Percentiles rank a stretch among this genome's conserved stretches.
These are phyloP conservation scores for Cochlearia excelsa DNA, from an alignment of 345 rosid species.

Conservation along the genomic window DNA sequence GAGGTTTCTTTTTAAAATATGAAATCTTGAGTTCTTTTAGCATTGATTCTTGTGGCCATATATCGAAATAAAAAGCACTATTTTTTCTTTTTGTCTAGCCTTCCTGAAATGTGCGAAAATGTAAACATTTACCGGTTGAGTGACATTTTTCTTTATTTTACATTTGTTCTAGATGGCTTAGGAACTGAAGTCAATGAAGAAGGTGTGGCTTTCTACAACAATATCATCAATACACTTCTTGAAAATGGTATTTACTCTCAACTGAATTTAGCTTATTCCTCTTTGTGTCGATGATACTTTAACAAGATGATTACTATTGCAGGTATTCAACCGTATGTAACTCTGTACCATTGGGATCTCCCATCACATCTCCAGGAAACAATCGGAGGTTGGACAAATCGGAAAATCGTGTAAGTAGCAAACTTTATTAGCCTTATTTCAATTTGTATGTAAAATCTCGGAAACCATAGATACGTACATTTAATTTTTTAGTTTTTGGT, in stretches of 20 bases:
- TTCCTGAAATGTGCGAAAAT: neutral
- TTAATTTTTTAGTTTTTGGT: neutral
- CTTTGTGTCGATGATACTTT: conserved; percentile 11
- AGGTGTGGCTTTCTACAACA: conserved; percentile 64
- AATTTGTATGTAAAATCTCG: neutral
- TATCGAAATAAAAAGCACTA: neutral
- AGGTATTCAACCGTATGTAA: conserved; percentile 70
- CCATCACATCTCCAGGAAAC: conserved; percentile 80
- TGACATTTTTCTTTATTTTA: neutral
- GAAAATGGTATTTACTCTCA: conserved; percentile 52
- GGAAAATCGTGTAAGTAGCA: conserved; percentile 70
- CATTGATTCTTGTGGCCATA: conserved; percentile 9
- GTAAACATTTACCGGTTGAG: neutral
- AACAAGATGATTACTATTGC: conserved; percentile 23
- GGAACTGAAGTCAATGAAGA: conserved; percentile 60
- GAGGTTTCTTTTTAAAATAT: neutral
- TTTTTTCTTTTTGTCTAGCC: neutral
- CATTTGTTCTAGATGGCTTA: conserved; percentile 54
- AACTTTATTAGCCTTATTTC: neutral
- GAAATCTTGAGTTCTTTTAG: conserved; percentile 18
- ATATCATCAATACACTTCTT: conserved; percentile 59
- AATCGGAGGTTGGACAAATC: conserved; percentile 71
- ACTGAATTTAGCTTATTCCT: conserved; percentile 22
- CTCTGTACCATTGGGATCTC: conserved; percentile 93
- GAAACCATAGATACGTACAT: neutral